Evolutionary conservation across 2,329 filamentous ascomycete genomes (phyloP), one percentile per base, ranked within the genome.

Genomic region (Calonectria pseudoturangicola): DNA sequence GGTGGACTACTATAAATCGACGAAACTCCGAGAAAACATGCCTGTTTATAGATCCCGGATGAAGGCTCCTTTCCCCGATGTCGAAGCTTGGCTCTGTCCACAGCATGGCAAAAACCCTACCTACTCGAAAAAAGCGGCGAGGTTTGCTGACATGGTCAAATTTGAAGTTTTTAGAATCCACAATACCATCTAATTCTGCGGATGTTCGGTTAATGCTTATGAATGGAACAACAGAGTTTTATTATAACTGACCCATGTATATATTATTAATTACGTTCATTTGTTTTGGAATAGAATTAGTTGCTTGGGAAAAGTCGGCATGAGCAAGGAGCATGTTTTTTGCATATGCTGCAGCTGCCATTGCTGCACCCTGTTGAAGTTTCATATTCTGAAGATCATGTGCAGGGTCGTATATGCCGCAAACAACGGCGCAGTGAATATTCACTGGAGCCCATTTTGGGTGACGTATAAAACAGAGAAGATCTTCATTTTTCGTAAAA

Each of bases 341-440:
- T 4, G 58, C 58, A 45, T 63, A 63, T 30, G 58, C 39, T 21
- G 58, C 58, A 8, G 58, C 58, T 10, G 25, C 25, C 39, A 63
- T 45, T 30, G 58, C 58, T 30, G 58, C 58, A 45, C n/a, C 21
- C 12, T 10, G 28, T 21, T 25, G 30, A 4, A 4, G 39, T 9
- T 13, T 21, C 15, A 16, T 36, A 16, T 39, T 39, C 16, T 39
- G 4, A 12, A 21, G 2, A 39, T 7, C 30, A 36, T n/a, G 18
- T 2, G 51, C 1, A 30, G 45, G 28, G 2, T 63, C 15, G 15
- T 15, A 30, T 27, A 63, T 63, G 12, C 58, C 58, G 2, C 58
- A 13, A 21, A 63, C n/a, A 0, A 63, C 58, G 5, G 41, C 25
- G 28, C 25, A 63, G 4, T 27, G 25, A 13, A 47, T 43, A 21